Evolutionary conservation across 2,329 filamentous ascomycete species (phyloP).

Genomic region (Fusarium palustre): DNA sequence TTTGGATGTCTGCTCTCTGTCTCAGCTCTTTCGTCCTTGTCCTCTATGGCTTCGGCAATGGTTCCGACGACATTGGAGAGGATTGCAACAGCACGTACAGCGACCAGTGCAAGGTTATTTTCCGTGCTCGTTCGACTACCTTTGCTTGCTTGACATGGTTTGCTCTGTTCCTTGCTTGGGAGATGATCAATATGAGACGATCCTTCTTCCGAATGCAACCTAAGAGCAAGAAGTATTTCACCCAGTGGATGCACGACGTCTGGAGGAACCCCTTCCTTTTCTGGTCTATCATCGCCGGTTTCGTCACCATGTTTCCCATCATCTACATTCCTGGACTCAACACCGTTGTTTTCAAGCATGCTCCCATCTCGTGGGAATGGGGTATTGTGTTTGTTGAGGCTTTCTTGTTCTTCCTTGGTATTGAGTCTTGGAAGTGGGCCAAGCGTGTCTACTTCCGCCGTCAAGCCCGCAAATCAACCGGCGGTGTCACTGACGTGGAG

Average conservation of each 20-base stretch:
- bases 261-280: conserved; percentile 80
- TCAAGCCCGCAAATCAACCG: conserved; percentile 41
- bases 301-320: conserved; percentile 61
- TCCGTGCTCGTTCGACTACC: conserved; percentile 76
- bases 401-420: conserved; percentile 67
- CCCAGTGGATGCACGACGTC: conserved; percentile 73
- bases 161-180: conserved; percentile 80
- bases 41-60: conserved; percentile 62
- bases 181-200: conserved; percentile 76
- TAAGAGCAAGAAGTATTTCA: conserved; percentile 68
- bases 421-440: conserved; percentile 69
- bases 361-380: conserved; percentile 71
- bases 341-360: conserved; percentile 67
- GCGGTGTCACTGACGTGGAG: conserved; percentile 47
- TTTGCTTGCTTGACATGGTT: conserved; percentile 81
- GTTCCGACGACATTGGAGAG: conserved; percentile 62
- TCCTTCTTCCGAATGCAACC: conserved; percentile 81
- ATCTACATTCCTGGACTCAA: conserved; percentile 70
- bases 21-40: conserved; percentile 65
- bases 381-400: conserved; percentile 66
- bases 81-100: conserved; percentile 70
- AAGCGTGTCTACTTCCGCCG: conserved; percentile 62
- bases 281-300: conserved; percentile 64
- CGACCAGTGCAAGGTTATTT: conserved; percentile 68
- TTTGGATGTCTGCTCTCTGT: conserved; percentile 74